Base-by-base conservation (phyloP, 2,329 filamentous ascomycete species). In the Pezizomycotina sp. region DNA sequence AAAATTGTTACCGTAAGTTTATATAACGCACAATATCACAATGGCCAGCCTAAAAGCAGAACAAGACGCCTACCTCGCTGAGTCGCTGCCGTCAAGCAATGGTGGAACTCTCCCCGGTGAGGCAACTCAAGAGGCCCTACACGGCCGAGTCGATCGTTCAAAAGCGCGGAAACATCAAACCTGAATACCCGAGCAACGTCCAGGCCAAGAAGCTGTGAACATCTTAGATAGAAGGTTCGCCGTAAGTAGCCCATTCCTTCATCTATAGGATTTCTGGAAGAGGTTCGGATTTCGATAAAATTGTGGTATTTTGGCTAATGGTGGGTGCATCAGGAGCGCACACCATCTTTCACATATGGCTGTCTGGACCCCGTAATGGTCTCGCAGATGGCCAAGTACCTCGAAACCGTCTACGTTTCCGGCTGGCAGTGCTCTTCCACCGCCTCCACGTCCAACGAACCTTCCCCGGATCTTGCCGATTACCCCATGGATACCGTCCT, bases 401-500 rank as follows among this genome's bases (percentile, higher is more conserved):
- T 98, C 45, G 89, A 98, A 56, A 98, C 89, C 21, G 81, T 98
- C 57, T 98, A 98, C 59, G 89, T 98, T 45, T 95, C 89, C 36
- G 89, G 89, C 47, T 98, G 89, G 89, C 89, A 98, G 62, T 92
- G 81, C 48, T 95, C 86, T 2, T 93, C 84, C 15, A 98, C 89
- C 5, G 89, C 89, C 31, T 93, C 86, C 2, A 71, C 83, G 2
- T 86, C 84, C 5, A 83, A 98, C 53, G 89, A 98, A 64, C 89
- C 89, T 16, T 89, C 86, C 24, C 89, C 89, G 31, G 89, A 98
- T 74, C 71, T 98, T 60, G 89, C 89, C 47, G 89, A 98, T 59
- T 98, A 98, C 62, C 86, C 89, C 44, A 84, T 84, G 60, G 92
- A 89, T 49, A 98, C 89, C 27, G 89, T 98, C 14, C 89, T 89